Percentiles rank a stretch among this genome's conserved stretches.
phyloP scores from a whole-genome alignment of 2,329 filamentous ascomycete species.

The Monosporascus sp. region DNA sequence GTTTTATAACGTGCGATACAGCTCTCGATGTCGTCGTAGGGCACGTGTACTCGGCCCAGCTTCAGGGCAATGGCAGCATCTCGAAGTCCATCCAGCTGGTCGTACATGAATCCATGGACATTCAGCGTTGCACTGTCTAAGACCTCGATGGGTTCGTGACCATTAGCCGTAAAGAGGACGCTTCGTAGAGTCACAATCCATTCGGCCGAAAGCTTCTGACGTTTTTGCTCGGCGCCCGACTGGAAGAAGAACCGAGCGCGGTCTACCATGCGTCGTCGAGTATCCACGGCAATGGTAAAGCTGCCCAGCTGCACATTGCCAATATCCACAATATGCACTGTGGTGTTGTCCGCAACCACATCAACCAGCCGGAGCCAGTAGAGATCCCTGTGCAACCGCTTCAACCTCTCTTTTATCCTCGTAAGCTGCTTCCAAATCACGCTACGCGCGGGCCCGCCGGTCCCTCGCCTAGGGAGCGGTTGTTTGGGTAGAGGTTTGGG shows the following conservation, averaged over 20 bases:
- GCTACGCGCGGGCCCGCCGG: constrained; percentile 44
- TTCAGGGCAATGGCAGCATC: constrained; percentile 90
- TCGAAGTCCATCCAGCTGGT: constrained; percentile 77
- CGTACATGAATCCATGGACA: constrained; percentile 84
- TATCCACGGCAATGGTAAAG: constrained; percentile 84
- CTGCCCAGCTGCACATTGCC: constrained; percentile 81
- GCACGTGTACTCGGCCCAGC: constrained; percentile 82
- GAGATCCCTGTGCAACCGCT: constrained; percentile 79
- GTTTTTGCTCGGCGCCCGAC: constrained; percentile 56
- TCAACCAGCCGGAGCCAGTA: constrained; percentile 88
- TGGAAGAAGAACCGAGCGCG: constrained; percentile 84
- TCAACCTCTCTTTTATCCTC: constrained; percentile 76
- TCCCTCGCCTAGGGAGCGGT: constrained; percentile 23
- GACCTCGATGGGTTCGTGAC: constrained; percentile 78
- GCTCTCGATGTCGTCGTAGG: constrained; percentile 75
- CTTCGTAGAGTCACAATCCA: constrained; percentile 88
- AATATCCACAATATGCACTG: constrained; percentile 71
- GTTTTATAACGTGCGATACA: constrained; percentile 55
- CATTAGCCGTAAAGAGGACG: constrained; percentile 82
- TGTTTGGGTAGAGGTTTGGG: constrained; percentile 22
- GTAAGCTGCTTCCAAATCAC: constrained; percentile 79
- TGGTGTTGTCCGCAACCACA: constrained; percentile 76
- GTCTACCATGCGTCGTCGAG: constrained; percentile 85
- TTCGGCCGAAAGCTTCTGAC: constrained; percentile 72
- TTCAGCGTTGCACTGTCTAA: constrained; percentile 86